phyloP scores from a whole-genome alignment of 2,329 filamentous ascomycete species.

The Hypoxylon sp. region DNA sequence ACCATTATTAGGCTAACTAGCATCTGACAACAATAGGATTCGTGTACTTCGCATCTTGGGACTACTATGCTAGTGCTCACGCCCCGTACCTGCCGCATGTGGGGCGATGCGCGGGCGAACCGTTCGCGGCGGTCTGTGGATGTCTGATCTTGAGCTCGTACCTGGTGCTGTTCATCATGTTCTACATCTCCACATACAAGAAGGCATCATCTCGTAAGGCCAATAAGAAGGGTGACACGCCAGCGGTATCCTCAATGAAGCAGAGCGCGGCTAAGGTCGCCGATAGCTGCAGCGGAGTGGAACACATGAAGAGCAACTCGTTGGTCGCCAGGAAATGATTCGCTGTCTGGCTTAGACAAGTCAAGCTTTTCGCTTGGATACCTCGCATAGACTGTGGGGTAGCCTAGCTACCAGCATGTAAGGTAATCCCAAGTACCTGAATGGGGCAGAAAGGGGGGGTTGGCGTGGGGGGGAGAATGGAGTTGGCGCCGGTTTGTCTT shows the following conservation, averaged over 20 bases:
- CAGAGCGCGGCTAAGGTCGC: conserved; percentile 48
- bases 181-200: conserved; percentile 83
- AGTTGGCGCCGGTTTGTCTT: conserved; percentile 24
- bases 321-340: conserved; percentile 41
- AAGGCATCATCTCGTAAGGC: conserved; percentile 68
- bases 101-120: conserved; percentile 80
- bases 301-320: conserved; percentile 45
- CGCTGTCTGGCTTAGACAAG: conserved; percentile 20
- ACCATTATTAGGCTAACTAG: conserved; percentile 31
- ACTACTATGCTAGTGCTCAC: conserved; percentile 81
- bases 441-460: conserved; percentile 3
- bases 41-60: conserved; percentile 85
- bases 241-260: conserved; percentile 46
- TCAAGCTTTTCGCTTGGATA: conserved; percentile 25
- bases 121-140: conserved; percentile 82
- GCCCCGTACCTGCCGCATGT: conserved; percentile 78
- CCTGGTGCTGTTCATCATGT: conserved; percentile 82
- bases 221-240: conserved; percentile 42
- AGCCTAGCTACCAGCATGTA: conserved; percentile 9
- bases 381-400: conserved; percentile 28
- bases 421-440: conserved; percentile 20
- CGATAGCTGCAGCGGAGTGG: conserved; percentile 48
- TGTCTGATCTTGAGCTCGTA: conserved; percentile 82
- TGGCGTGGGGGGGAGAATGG: conserved; percentile 25
- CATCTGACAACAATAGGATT: conserved; percentile 67